These are phyloP conservation scores for Sporothrix sp. DNA, from an alignment of 2,329 filamentous ascomycete genomes.

Conservation along the genomic window DNA sequence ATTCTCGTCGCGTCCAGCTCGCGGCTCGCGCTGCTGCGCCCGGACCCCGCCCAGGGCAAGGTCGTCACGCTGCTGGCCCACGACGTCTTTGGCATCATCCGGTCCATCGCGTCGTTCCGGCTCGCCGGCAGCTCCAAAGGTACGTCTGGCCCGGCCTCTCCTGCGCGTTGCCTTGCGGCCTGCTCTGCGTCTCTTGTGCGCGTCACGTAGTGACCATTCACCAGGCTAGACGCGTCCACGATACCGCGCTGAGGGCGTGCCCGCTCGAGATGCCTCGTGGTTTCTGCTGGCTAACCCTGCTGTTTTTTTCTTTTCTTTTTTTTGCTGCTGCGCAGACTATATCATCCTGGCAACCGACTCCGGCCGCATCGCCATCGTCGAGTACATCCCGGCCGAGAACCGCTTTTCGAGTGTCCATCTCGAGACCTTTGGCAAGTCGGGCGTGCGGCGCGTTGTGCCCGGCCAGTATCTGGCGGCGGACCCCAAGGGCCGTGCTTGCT, in stretches of 20 bases:
- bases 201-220: constrained; percentile 64
- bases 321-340: constrained; percentile 61
- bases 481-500: constrained; percentile 87
- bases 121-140: constrained; percentile 92
- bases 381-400: constrained; percentile 80
- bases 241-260: background rate
- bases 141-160: constrained; percentile 43
- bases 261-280: background rate
- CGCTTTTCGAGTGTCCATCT: constrained; percentile 82
- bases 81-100: constrained; percentile 92
- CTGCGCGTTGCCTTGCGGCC: constrained; percentile 18
- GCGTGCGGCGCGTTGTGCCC: constrained; percentile 82
- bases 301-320: background rate
- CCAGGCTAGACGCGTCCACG: constrained; percentile 26
- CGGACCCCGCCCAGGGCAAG: constrained; percentile 76
- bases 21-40: constrained; percentile 75
- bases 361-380: constrained; percentile 85
- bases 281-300: background rate
- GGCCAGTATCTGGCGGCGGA: constrained; percentile 95
- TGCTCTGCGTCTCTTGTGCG: constrained; percentile 76
- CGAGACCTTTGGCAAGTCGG: constrained; percentile 97
- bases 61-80: constrained; percentile 80
- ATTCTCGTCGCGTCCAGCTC: constrained; percentile 91
- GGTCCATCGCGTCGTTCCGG: constrained; percentile 78
- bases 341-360: constrained; percentile 94